phyloP scores from a whole-genome alignment of 2,329 filamentous ascomycete species.

The Colletotrichum limetticola region DNA sequence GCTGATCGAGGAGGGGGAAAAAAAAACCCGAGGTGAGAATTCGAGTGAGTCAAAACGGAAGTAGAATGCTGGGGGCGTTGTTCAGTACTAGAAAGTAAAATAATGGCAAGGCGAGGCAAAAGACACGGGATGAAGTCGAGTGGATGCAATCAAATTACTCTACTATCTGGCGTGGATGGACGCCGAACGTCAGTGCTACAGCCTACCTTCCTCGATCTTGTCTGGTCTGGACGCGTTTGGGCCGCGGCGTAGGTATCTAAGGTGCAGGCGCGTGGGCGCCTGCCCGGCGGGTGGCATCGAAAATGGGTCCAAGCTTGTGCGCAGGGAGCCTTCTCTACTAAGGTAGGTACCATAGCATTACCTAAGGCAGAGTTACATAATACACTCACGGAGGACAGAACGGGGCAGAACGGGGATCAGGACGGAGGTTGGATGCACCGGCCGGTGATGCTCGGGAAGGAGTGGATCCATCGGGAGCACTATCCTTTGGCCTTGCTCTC shows the following conservation, averaged over 20 bases:
- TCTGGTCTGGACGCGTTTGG: slow-evolving; percentile 5
- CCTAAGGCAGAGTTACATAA: neutral
- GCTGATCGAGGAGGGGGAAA: neutral
- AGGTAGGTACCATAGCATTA: neutral
- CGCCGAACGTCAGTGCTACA: neutral
- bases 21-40: neutral
- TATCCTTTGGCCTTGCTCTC: neutral
- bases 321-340: neutral
- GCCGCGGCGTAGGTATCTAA: neutral
- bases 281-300: neutral
- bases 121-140: neutral
- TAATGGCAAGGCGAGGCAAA: neutral
- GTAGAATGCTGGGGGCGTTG: neutral
- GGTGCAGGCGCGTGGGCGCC: neutral
- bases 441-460: neutral
- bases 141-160: neutral
- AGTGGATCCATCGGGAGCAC: neutral
- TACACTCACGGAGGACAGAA: neutral
- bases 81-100: neutral
- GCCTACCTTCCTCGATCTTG: neutral
- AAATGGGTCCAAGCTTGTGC: neutral
- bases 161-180: neutral
- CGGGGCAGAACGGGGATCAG: neutral
- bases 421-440: neutral
- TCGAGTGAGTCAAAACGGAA: neutral